phyloP scores from a whole-genome alignment of 2,329 filamentous ascomycete species.

The Cercospora zeina region DNA sequence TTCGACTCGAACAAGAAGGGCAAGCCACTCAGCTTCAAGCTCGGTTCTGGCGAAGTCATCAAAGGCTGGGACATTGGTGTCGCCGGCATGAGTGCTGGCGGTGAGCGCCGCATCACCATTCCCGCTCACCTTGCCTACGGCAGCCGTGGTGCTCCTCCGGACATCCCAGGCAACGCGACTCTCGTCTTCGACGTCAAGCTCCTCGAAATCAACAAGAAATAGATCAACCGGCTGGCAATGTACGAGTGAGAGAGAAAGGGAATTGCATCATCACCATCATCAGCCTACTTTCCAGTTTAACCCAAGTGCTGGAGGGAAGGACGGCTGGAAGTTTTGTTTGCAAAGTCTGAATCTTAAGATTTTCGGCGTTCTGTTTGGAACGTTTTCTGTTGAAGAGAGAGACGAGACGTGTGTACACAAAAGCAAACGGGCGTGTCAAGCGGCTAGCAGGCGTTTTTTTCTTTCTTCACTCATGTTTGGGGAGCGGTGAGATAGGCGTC shows the following conservation, averaged over 20 bases:
- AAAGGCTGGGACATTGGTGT: conserved; percentile 98
- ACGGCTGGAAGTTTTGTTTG: conserved; percentile 30
- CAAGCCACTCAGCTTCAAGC: conserved; percentile 94
- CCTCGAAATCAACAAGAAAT: conserved; percentile 46
- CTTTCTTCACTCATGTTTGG: not conserved
- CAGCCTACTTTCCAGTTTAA: conserved; percentile 37
- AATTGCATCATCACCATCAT: conserved; percentile 10
- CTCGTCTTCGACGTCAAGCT: conserved; percentile 77
- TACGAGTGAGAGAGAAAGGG: conserved; percentile 1
- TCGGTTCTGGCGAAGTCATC: conserved; percentile 93
- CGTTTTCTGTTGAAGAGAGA: conserved; percentile 5
- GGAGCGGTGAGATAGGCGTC: not conserved
- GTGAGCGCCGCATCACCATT: conserved; percentile 89
- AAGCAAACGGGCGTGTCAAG: conserved; percentile 1
- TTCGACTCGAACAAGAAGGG: conserved; percentile 99
- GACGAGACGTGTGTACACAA: not conserved
- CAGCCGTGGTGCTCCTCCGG: conserved; percentile 69
- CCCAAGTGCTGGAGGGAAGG: conserved; percentile 44
- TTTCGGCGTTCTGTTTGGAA: conserved; percentile 16
- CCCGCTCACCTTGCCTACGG: conserved; percentile 88
- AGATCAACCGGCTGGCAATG: not conserved
- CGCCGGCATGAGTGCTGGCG: conserved; percentile 86
- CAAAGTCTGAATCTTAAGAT: conserved; percentile 6
- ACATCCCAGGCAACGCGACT: conserved; percentile 88
- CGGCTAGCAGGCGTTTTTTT: not conserved